These are phyloP conservation scores for Saccharomyces hybrid DNA, from an alignment of 1,139 yeast genomes.

Conservation along the genomic window DNA sequence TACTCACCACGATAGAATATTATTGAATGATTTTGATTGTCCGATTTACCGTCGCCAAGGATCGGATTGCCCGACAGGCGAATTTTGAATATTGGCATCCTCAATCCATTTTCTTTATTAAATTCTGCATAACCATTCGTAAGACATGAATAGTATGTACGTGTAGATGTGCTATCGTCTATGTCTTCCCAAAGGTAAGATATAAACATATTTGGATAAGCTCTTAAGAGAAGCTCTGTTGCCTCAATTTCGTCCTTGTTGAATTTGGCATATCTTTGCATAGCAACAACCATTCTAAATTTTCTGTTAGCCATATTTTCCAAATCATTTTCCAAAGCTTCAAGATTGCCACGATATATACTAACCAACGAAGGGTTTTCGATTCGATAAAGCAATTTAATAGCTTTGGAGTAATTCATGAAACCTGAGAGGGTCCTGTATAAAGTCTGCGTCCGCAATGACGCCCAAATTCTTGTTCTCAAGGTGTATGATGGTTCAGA, in stretches of 20 bases:
- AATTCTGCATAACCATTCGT: conserved; percentile 46
- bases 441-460: conserved; percentile 68
- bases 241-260: conserved; percentile 46
- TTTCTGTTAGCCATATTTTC: conserved; percentile 53
- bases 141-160: conserved; percentile 51
- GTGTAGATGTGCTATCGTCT: conserved; percentile 29
- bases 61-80: conserved; percentile 78
- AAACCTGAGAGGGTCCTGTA: conserved; percentile 76
- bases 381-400: conserved; percentile 54
- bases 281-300: conserved; percentile 59
- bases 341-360: conserved; percentile 32
- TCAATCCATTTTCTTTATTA: conserved; percentile 36
- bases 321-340: conserved; percentile 38
- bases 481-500: conserved; percentile 53
- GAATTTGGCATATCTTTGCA: conserved; percentile 58
- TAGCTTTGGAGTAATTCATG: conserved; percentile 60
- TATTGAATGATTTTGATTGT: conserved; percentile 74
- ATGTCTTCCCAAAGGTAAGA: conserved; percentile 50
- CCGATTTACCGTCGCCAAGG: conserved; percentile 85
- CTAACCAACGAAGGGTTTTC: conserved; percentile 50
- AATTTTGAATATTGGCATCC: conserved; percentile 47
- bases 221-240: conserved; percentile 47
- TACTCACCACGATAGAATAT: conserved; percentile 80
- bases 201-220: conserved; percentile 55
- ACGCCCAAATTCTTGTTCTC: conserved; percentile 77